Base-by-base conservation (phyloP, 148 eudicot genomes). In the Pharnaceum exiguum region DNA sequence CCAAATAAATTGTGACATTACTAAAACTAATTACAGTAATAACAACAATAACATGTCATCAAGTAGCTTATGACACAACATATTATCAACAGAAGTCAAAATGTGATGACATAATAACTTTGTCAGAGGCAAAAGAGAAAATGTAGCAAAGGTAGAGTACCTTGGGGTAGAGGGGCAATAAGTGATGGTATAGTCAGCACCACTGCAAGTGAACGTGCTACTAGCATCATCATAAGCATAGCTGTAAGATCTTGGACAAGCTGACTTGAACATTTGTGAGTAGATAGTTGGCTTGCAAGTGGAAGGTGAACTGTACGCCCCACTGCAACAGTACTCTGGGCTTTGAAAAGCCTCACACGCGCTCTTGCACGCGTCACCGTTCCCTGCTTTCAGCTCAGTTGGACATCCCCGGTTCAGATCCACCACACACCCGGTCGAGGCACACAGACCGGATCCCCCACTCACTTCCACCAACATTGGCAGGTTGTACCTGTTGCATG, bases 211-310 rank as follows among this genome's bases (percentile, higher is more conserved):
- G 27, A 84, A 87, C 3, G 96, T 87, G 60, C 96, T 87, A 0
- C 86, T 77, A 0, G 96, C 84, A 59, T 88, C 96, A 71, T 88
- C 96, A 46, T 84, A 88, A 26, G 96, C 96, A 42, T 88, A 88
- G 60, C 96, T 88, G 37, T 88, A 88, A 26, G 91, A 82, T 45
- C 96, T 70, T 0, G 91, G 96, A 45, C 91, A 88, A 30, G 77
- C 80, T 5, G 76, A 33, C 67, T 88, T 88, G 28, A 88, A 88
- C 96, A 88, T 80, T 71, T 82, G 64, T 27, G 86, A 77, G 68
- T 88, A 88, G 3, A 80, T 68, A 40, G 86, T 64, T 58, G 96
- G 96, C 67, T 60, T 72, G 65, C 91, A 88, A 0, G 78, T 53
- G 16, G 80, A 40, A 15, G 96, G 91, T 48, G 91, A 50, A 2